Evolutionary conservation across 192 early-diverging fungal genomes (phyloP), one percentile per base, ranked within the genome.

Genomic region (Dimargaris xerosporica): DNA sequence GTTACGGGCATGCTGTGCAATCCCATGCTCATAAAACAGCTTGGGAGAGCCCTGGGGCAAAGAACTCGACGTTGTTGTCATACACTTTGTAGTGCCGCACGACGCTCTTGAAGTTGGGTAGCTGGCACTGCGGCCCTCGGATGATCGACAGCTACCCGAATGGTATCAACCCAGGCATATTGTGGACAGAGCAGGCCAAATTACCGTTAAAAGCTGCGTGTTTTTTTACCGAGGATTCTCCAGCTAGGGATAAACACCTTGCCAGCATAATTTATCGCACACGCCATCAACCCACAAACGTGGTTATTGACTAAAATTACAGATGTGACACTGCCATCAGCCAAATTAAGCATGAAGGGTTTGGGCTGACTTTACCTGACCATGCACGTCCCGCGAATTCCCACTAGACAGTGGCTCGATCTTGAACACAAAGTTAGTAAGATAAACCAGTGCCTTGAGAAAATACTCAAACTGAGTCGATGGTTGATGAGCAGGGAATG

Each of bases 61-160:
- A 60, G 42, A 60, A 60, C n/a, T 60, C 58, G 4, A n/a, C 58
- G n/a, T 43, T 60, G 26, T 60, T 60, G 58, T 60, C 58, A 34
- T 44, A 60, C n/a, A 60, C 43, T 43, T 60, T 60, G 26, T 60
- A 60, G 7, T 60, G 58, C 11, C 42, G 43, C 16, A 21, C n/a
- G 10, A 19, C 19, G 17, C 34, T 21, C 19, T 41, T 60, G 58
- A 60, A 41, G 19, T 21, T 9, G n/a, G 16, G 6, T 30, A 26
- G 23, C 23, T 26, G n/a, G 42, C 58, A 60, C 43, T 60, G 58
- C 11, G 58, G 58, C 21, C 58, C 58, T 6, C 58, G 58, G 19
- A 60, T 3, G 41, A 60, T 60, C 4, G 58, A 43, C 1, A 60
- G 43, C 58, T 60, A 56, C 26, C 5, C 28, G 6, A 0, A 16